Conservation (phyloP, 352 stramenopile species). For the Globisporangium canariense region DNA sequence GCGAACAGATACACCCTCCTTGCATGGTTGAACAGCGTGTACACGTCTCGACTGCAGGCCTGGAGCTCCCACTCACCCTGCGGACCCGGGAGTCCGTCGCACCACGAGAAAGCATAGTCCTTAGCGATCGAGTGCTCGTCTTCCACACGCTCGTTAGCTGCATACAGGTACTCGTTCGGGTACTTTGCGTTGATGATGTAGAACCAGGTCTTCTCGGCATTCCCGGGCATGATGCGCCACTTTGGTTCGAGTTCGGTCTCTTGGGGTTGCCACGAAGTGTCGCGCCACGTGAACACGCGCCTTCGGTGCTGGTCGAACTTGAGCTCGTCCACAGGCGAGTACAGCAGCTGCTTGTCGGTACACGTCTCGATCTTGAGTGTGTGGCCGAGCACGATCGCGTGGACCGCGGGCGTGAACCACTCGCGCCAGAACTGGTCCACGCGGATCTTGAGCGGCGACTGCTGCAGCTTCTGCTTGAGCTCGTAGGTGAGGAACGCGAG, state of each 20-base stretch:
- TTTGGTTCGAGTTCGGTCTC: not conserved
- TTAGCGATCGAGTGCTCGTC: not conserved
- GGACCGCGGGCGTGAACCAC: conserved; percentile 7
- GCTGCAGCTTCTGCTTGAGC: conserved; percentile 7
- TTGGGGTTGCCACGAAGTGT: not conserved
- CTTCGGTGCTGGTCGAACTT: not conserved
- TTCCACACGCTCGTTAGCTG: not conserved
- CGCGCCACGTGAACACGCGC: conserved; percentile 7
- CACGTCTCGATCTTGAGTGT: not conserved
- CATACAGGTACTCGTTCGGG: conserved; percentile 7
- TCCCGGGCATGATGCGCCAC: conserved; percentile 2
- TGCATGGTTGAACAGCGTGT: conserved; percentile 4
- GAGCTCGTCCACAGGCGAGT: not conserved
- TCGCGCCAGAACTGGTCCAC: conserved; percentile 13
- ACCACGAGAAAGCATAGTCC: conserved; percentile 1
- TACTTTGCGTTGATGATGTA: conserved; percentile 12
- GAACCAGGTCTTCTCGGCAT: conserved; percentile 12
- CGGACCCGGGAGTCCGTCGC: not conserved
- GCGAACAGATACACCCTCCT: conserved; percentile 5
- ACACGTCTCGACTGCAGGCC: conserved; percentile 3
- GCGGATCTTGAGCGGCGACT: conserved; percentile 11
- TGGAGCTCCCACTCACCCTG: conserved; percentile 9
- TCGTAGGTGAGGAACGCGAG: conserved; percentile 12
- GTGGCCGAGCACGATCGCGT: conserved; percentile 11
- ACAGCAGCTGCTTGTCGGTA: conserved; percentile 1